A percentile compares a stretch with the other conserved stretches of the same genome.
These are phyloP conservation scores for Potentilla sterilis DNA, from an alignment of 306 rosid species.

Conservation along the genomic window DNA sequence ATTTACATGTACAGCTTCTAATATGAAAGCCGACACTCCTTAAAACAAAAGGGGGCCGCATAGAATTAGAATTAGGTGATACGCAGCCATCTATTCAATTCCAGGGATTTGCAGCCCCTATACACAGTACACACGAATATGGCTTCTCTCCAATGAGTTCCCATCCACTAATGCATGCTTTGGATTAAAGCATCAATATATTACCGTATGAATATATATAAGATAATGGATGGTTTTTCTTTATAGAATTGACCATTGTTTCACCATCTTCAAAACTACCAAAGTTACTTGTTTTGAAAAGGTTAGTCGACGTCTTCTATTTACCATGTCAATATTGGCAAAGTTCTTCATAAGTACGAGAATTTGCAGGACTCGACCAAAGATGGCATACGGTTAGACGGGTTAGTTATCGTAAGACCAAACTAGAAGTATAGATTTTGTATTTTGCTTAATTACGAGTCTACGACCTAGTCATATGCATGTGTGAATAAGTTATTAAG, in stretches of 20 bases:
- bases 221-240: neutral
- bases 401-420: no score
- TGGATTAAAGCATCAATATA: neutral
- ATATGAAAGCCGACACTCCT: no score
- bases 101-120: neutral
- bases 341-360: neutral
- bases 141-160: constrained; percentile 20
- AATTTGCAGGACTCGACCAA: neutral
- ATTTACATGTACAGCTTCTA: neutral
- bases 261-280: neutral
- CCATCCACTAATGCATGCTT: neutral
- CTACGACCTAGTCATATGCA: no score
- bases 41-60: neutral
- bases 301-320: neutral
- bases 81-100: constrained; percentile 12
- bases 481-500: no score
- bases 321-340: neutral
- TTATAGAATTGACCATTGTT: neutral
- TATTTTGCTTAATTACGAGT: no score
- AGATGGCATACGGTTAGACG: neutral
- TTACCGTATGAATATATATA: neutral
- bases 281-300: neutral
- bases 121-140: neutral
- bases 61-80: constrained; percentile 17
- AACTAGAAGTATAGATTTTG: no score